These are phyloP conservation scores for Neobulgaria alba DNA, from an alignment of 2,329 filamentous ascomycete species.

Conservation along the genomic window DNA sequence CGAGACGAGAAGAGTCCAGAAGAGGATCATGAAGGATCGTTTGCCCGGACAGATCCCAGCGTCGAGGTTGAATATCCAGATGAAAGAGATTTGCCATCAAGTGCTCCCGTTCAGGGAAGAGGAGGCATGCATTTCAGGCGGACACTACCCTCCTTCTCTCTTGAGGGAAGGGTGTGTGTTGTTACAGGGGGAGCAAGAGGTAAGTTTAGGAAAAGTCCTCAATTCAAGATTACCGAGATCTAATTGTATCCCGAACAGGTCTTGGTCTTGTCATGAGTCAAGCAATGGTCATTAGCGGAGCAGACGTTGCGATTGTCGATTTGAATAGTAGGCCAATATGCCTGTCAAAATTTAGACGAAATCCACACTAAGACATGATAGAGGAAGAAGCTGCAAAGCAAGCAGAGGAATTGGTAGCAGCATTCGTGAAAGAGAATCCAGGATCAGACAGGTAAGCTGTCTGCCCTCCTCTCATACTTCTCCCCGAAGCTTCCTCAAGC, in stretches of 20 bases:
- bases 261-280: conserved; percentile 89
- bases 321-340: conserved; percentile 65
- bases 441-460: conserved; percentile 59
- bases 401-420: conserved; percentile 62
- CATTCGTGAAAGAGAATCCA: conserved; percentile 74
- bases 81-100: conserved; percentile 63
- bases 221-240: background rate
- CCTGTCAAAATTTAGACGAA: conserved; percentile 79
- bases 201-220: background rate
- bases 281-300: conserved; percentile 79
- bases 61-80: conserved; percentile 73
- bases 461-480: too few species aligned
- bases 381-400: conserved; percentile 78
- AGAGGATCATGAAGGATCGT: conserved; percentile 30
- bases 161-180: conserved; percentile 74
- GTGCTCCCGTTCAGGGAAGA: conserved; percentile 62
- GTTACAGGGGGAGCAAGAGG: conserved; percentile 79
- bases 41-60: conserved; percentile 70
- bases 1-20: background rate
- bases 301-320: conserved; percentile 86
- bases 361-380: conserved; percentile 35
- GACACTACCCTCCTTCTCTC: conserved; percentile 76
- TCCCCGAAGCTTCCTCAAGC: too few species aligned
- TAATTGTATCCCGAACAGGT: conserved; percentile 38
- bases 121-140: conserved; percentile 78